A percentile compares a stretch with the other conserved stretches of the same genome.
Conservation (phyloP, 192 early-diverging fungal genomes). For the Linderina pennispora region DNA sequence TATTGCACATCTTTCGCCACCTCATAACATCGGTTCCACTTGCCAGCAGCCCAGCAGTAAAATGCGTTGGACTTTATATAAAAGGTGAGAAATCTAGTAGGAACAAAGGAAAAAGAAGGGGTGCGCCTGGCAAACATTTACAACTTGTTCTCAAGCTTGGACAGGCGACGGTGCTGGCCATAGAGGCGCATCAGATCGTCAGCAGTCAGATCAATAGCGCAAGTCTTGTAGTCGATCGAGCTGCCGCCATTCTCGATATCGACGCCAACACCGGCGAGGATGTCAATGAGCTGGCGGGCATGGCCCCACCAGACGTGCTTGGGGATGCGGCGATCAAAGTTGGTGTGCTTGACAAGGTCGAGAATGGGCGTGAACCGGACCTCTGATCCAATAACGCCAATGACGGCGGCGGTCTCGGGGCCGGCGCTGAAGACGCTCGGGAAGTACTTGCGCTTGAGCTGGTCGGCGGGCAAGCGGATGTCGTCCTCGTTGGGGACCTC, state of each 20-base stretch:
- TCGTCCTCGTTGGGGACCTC: constrained; percentile 30
- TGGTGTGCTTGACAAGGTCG: constrained; percentile 63
- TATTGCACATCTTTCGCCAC: too few relatives aligned
- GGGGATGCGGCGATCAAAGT: constrained; percentile 74
- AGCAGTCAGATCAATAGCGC: constrained; percentile 45
- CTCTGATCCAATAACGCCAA: constrained; percentile 75
- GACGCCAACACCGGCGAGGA: constrained; percentile 54
- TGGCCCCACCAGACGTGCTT: constrained; percentile 66
- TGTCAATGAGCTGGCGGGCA: constrained; percentile 53
- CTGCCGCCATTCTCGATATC: constrained; percentile 40
- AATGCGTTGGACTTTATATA: too few relatives aligned
- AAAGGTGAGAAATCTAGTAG: too few relatives aligned
- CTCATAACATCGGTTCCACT: too few relatives aligned
- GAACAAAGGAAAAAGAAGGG: too few relatives aligned
- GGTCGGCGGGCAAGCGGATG: constrained; percentile 20
- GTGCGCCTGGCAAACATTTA: too few relatives aligned
- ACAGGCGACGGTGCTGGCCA: constrained; percentile 32
- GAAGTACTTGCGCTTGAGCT: constrained; percentile 43
- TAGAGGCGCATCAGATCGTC: constrained; percentile 44
- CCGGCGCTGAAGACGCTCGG: constrained; percentile 57
- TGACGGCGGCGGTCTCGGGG: constrained; percentile 60
- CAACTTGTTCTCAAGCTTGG: constrained; percentile 39
- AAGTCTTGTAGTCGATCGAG: constrained; percentile 37
- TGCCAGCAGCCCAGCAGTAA: too few relatives aligned
- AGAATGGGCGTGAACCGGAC: constrained; percentile 67